These are phyloP conservation scores for Phalaenopsis equestris DNA, from an alignment of 106 monocot genomes.

Conservation along the genomic window DNA sequence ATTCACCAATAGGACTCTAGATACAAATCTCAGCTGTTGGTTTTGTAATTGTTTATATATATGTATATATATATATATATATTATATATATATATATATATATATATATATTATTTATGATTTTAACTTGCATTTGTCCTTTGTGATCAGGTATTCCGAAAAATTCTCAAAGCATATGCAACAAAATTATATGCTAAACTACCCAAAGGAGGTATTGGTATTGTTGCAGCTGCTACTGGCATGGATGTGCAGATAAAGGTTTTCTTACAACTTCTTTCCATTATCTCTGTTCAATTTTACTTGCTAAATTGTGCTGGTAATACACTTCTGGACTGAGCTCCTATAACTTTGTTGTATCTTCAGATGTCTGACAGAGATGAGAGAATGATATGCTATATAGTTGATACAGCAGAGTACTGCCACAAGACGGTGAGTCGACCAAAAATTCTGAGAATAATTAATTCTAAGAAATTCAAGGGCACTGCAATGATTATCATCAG, in stretches of 20 bases:
- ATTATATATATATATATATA: background rate
- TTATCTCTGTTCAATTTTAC: slow-evolving; percentile 4
- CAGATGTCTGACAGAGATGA: slow-evolving; percentile 98
- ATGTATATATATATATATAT: background rate
- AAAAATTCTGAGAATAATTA: background rate
- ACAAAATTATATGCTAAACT: slow-evolving; percentile 66
- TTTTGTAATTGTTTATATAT: background rate
- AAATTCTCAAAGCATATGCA: slow-evolving; percentile 94
- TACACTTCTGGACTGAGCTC: background rate
- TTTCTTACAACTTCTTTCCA: background rate
- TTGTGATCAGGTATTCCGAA: slow-evolving; percentile 80
- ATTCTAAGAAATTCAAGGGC: background rate
- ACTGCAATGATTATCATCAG: slow-evolving; percentile 2
- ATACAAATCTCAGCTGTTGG: too few relatives aligned
- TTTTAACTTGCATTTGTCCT: slow-evolving; percentile 5
- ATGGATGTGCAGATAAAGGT: slow-evolving; percentile 99
- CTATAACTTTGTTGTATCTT: background rate
- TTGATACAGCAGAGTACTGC: slow-evolving; percentile 97
- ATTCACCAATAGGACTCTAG: too few relatives aligned
- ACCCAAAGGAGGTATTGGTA: slow-evolving; percentile 87
- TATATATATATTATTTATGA: background rate
- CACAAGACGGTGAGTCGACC: slow-evolving; percentile 71
- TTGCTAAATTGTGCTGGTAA: background rate
- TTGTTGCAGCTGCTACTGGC: slow-evolving; percentile 98
- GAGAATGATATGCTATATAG: slow-evolving; percentile 94